Evolutionary conservation across 352 stramenopile genomes (phyloP), one percentile per base, ranked within the genome.

Genomic region (Phytophthora sansomeana): DNA sequence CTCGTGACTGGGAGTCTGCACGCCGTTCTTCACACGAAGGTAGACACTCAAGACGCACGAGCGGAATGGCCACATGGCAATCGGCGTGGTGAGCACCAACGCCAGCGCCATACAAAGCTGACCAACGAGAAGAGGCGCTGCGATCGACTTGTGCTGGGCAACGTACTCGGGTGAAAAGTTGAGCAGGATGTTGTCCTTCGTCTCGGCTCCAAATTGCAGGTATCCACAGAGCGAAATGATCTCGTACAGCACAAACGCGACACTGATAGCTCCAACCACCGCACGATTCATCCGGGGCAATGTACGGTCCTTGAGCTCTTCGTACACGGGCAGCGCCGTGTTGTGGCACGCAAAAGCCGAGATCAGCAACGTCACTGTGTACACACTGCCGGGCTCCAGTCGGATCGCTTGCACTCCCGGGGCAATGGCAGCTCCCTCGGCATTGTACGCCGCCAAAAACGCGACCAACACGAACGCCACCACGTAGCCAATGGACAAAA

Each of bases 1-100:
- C 19, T 73, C 61, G 48, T 80, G 83, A 63, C 81, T 91, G 4
- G 85, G 82, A 6, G 83, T 89, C 63, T 93, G 85, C 32, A 70
- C 49, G 17, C 85, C 85, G 43, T 90, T 90, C 68, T 90, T 90
- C 54, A 85, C 44, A 14, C 85, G 85, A 26, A 93, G 65, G 24
- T 85, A 78, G 6, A 91, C 85, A 33, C 79, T 89, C 51, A 93
- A 71, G 14, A 93, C 50, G 38, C 85, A 92, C 47, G 81, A 92
- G 13, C 83, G 85, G 70, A 93, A 93, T 0, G 85, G 83, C 85
- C 83, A 91, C 81, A 90, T 90, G 11, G 85, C 82, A 56, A 93
- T 87, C 0, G 83, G 85, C 36, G 81, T 78, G 10, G 80, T 90
- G 5, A 93, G 69, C 26, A 91, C 61, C 41, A 93, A 55, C 58